phyloP scores from a whole-genome alignment of 257 asterid genomes.

The Solanum chmielewskii region DNA sequence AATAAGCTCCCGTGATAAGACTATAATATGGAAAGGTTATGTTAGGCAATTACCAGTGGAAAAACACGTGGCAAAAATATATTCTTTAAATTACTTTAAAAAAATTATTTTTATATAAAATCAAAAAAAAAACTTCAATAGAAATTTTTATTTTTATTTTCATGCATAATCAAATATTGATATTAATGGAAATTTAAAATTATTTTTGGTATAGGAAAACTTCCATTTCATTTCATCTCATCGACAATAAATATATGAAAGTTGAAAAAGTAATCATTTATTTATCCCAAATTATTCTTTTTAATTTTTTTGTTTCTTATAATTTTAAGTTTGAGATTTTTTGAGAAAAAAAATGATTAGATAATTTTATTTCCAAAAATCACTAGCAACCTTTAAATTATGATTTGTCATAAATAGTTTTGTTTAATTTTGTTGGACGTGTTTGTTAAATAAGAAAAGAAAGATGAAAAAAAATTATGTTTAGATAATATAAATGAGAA shows the following conservation, averaged over 20 bases:
- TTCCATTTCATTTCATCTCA: background rate
- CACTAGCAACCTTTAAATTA: background rate
- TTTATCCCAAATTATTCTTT: background rate
- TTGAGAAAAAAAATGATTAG: background rate
- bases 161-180: background rate
- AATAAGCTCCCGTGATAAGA: background rate
- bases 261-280: too few relatives aligned
- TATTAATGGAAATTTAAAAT: background rate
- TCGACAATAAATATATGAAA: too few relatives aligned
- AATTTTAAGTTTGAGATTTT: background rate
- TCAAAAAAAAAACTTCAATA: background rate
- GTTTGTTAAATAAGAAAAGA: background rate
- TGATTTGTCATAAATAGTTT: background rate
- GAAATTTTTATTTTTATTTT: background rate
- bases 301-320: background rate
- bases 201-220: background rate
- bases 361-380: background rate
- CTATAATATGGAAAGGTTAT: background rate
- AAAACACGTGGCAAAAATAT: background rate
- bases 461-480: background rate
- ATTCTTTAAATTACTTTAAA: background rate
- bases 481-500: background rate
- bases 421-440: background rate
- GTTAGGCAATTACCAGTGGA: background rate
- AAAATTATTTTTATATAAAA: background rate